Conservation (phyloP, 192 early-diverging fungal genomes). For the Coemansia asiatica region DNA sequence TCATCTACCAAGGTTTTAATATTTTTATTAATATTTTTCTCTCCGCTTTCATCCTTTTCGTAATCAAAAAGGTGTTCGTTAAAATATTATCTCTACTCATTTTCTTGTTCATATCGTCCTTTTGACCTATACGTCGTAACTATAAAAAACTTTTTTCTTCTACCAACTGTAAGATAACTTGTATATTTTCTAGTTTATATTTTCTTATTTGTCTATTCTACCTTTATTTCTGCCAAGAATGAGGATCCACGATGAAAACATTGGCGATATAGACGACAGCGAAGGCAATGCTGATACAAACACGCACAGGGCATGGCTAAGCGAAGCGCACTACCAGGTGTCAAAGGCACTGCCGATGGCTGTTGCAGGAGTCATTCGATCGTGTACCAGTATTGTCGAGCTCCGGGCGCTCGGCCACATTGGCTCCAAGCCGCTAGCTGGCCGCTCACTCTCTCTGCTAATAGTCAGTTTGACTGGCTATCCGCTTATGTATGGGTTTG, state of each 20-base stretch:
- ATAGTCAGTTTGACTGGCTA: slow-evolving; percentile 76
- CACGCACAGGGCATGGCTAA: slow-evolving; percentile 19
- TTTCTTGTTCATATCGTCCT: too few relatives aligned
- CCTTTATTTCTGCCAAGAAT: background rate
- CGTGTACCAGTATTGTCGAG: slow-evolving; percentile 63
- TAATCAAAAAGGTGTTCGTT: too few relatives aligned
- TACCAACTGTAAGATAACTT: too few relatives aligned
- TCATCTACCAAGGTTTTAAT: background rate
- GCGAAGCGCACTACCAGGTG: slow-evolving; percentile 29
- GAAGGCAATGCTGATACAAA: background rate
- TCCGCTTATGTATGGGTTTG: slow-evolving; percentile 69
- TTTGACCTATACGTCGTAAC: too few relatives aligned
- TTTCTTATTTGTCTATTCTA: background rate
- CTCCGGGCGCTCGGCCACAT: slow-evolving; percentile 66
- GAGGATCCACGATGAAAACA: background rate
- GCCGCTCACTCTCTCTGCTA: slow-evolving; percentile 68
- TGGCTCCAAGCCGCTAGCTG: slow-evolving; percentile 62
- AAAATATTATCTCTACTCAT: too few relatives aligned
- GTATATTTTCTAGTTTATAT: background rate
- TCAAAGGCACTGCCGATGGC: slow-evolving; percentile 59
- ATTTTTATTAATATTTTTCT: background rate
- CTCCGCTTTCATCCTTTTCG: background rate
- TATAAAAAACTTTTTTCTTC: background rate
- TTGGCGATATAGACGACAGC: background rate
- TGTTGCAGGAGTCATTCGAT: slow-evolving; percentile 63